A percentile compares a stretch with the other conserved stretches of the same genome.
These are phyloP conservation scores for Pyricularia grisea DNA, from an alignment of 2,329 filamentous ascomycete species.

Conservation along the genomic window DNA sequence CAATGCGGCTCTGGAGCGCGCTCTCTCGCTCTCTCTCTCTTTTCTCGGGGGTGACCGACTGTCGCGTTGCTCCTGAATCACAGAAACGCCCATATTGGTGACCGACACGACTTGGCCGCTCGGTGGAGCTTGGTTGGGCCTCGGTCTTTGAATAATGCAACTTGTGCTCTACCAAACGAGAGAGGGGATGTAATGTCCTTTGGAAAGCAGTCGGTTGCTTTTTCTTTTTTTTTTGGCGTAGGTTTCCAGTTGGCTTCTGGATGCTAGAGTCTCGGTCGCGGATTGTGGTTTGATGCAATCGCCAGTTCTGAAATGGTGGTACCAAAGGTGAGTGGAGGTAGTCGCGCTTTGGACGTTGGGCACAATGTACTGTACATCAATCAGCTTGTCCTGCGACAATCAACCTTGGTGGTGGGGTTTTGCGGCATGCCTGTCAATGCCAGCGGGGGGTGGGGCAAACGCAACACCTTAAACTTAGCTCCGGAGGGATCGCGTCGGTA, in stretches of 20 bases:
- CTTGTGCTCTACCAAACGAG: background rate
- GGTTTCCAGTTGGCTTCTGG: background rate
- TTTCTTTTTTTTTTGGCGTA: background rate
- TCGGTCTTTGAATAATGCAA: background rate
- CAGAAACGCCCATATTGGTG: slow-evolving; percentile 69
- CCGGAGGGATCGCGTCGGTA: background rate
- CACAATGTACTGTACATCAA: background rate
- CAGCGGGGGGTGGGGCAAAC: background rate
- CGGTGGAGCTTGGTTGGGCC: slow-evolving; percentile 1
- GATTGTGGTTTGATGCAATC: background rate
- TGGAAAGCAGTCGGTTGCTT: no score
- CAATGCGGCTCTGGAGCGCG: background rate
- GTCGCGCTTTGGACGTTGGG: background rate
- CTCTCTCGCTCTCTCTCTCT: background rate
- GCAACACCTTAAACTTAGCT: background rate
- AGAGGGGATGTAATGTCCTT: background rate
- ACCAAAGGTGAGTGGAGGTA: background rate
- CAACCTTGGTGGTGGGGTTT: background rate
- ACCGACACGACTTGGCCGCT: slow-evolving; percentile 7
- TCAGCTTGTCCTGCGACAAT: background rate
- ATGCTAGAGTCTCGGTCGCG: background rate
- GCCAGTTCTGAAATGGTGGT: background rate
- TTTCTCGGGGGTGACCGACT: slow-evolving; percentile 35
- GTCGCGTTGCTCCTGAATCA: slow-evolving; percentile 76
- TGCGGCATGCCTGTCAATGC: background rate